These are phyloP conservation scores for Aspergillus sp. DNA, from an alignment of 2,329 filamentous ascomycete genomes.

Conservation along the genomic window DNA sequence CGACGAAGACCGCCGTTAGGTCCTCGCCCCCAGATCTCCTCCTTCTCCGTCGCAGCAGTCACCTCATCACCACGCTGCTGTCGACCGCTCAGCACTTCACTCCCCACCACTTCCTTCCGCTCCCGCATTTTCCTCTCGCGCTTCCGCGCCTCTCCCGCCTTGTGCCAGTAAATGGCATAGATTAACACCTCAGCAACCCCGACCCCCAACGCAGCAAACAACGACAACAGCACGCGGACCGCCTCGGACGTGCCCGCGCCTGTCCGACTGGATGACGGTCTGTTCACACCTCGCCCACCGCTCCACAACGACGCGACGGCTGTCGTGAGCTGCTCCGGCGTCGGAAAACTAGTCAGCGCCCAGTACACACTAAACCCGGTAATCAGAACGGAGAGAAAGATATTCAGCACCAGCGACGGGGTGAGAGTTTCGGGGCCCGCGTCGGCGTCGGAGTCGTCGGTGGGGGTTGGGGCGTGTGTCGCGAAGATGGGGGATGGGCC, in stretches of 20 bases:
- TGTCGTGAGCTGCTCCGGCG: constrained; percentile 27
- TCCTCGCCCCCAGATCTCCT: constrained; percentile 42
- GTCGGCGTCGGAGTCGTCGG: constrained; percentile 40
- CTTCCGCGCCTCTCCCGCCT: constrained; percentile 38
- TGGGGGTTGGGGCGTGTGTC: constrained; percentile 55
- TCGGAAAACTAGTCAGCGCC: constrained; percentile 37
- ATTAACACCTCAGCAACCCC: constrained; percentile 47
- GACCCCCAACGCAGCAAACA: constrained; percentile 41
- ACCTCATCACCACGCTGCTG: neutral
- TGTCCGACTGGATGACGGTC: constrained; percentile 9
- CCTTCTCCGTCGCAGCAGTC: constrained; percentile 16
- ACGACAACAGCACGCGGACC: constrained; percentile 38
- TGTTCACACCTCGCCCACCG: neutral
- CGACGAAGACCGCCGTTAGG: constrained; percentile 40
- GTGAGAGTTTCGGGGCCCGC: constrained; percentile 44
- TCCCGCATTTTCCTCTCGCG: constrained; percentile 39
- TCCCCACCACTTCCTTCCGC: constrained; percentile 34
- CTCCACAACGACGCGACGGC: constrained; percentile 16
- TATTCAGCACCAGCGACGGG: constrained; percentile 73
- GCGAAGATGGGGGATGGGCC: constrained; percentile 45
- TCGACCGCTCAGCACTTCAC: constrained; percentile 15
- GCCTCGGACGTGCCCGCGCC: constrained; percentile 27
- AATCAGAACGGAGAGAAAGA: constrained; percentile 80
- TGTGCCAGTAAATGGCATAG: constrained; percentile 46
- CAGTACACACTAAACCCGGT: constrained; percentile 49